Evolutionary conservation across 2,329 filamentous ascomycete species (phyloP).

Genomic region (Fonsecaea multimorphosa): DNA sequence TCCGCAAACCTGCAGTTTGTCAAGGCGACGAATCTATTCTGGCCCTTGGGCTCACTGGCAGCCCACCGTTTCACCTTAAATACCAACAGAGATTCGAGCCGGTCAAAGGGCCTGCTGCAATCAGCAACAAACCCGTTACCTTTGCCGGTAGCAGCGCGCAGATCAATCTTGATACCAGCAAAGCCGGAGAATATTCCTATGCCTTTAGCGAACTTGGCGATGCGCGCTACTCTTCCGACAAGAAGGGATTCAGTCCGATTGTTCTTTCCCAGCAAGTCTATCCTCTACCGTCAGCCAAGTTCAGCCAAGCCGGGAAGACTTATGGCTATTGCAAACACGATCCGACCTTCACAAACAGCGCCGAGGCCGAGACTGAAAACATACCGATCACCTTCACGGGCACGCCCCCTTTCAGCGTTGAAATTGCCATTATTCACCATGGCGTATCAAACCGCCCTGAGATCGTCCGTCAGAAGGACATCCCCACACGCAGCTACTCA

Average conservation of each 20-base stretch:
- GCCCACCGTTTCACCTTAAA: constrained; percentile 79
- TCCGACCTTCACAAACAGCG: constrained; percentile 29
- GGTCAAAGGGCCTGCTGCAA: constrained; percentile 67
- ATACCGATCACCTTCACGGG: constrained; percentile 88
- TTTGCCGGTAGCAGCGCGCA: constrained; percentile 77
- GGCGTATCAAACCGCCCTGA: constrained; percentile 75
- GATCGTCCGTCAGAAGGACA: constrained; percentile 78
- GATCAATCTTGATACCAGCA: constrained; percentile 83
- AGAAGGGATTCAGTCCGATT: constrained; percentile 68
- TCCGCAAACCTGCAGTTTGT: constrained; percentile 81
- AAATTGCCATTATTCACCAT: constrained; percentile 92
- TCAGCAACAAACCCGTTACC: constrained; percentile 72
- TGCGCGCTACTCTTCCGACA: constrained; percentile 79
- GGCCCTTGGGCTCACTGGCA: constrained; percentile 79
- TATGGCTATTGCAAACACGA: constrained; percentile 90
- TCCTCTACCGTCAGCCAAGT: constrained; percentile 78
- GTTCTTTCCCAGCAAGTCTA: constrained; percentile 83
- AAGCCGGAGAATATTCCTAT: constrained; percentile 84
- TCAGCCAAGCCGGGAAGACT: constrained; percentile 84
- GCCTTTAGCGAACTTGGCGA: constrained; percentile 83
- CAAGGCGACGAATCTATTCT: constrained; percentile 92
- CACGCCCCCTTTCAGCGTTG: constrained; percentile 83
- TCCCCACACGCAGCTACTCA: constrained; percentile 74
- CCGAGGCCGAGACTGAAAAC: constrained; percentile 76
- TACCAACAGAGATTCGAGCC: constrained; percentile 80